Conservation (phyloP, 345 rosid genomes). For the Iberis pinnata region DNA sequence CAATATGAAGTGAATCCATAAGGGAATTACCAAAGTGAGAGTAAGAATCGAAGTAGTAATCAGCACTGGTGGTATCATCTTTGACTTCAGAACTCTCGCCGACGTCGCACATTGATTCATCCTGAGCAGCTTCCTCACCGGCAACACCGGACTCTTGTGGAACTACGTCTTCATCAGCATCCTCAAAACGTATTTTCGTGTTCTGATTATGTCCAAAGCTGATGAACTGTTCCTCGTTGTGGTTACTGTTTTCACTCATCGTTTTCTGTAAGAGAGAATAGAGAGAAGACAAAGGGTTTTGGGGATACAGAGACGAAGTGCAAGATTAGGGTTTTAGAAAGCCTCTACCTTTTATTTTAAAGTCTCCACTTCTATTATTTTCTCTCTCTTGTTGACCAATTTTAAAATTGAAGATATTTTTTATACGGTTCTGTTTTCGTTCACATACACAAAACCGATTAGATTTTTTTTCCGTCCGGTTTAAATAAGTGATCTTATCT, state of each 20-base stretch:
- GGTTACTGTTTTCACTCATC: conserved; percentile 39
- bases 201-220: conserved; percentile 25
- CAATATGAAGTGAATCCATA: too few relatives aligned
- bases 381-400: too few relatives aligned
- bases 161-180: conserved; percentile 39
- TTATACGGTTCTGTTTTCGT: conserved; percentile 16
- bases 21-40: conserved; percentile 79
- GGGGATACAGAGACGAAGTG: conserved; percentile 19
- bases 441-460: conserved; percentile 13
- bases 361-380: too few relatives aligned
- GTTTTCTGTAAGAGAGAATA: neutral
- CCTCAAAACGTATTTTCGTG: conserved; percentile 48
- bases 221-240: conserved; percentile 25
- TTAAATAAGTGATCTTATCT: too few relatives aligned
- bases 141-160: conserved; percentile 29
- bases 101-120: conserved; percentile 50
- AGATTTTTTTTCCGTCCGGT: neutral
- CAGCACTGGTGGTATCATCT: conserved; percentile 88
- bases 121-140: conserved; percentile 37
- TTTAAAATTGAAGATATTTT: too few relatives aligned
- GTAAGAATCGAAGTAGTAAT: conserved; percentile 96
- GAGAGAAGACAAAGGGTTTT: conserved; percentile 21
- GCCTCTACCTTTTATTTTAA: conserved; percentile 11
- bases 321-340: conserved; percentile 31
- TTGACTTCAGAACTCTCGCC: conserved; percentile 37